Evolutionary conservation across 805 yeast species (phyloP).

Genomic region (Ogataea zsoltii): DNA sequence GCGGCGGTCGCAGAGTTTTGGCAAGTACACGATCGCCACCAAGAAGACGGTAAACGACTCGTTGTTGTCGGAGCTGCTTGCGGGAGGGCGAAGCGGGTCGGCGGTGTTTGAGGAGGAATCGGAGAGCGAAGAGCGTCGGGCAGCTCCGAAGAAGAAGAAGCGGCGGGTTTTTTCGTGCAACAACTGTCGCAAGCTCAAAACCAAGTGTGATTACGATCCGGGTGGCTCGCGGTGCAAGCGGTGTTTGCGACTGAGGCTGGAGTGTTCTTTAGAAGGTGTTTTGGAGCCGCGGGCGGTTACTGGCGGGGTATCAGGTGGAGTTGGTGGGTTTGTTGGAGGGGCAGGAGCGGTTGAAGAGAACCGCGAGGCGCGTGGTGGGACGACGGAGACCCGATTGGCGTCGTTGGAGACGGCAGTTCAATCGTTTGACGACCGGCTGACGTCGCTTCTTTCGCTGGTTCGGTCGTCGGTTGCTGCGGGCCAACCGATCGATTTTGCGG

Average conservation of each 20-base stretch:
- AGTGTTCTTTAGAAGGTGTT: slow-evolving; percentile 47
- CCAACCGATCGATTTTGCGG: slow-evolving; percentile 14
- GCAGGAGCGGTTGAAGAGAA: neutral
- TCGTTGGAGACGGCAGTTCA: slow-evolving; percentile 19
- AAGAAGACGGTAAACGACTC: slow-evolving; percentile 24
- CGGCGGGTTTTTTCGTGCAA: slow-evolving; percentile 43
- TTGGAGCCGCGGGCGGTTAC: too few species aligned
- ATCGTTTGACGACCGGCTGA: slow-evolving; percentile 19
- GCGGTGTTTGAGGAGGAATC: slow-evolving; percentile 12
- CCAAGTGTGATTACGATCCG: slow-evolving; percentile 55
- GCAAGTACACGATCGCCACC: slow-evolving; percentile 20
- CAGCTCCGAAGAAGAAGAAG: slow-evolving; percentile 18
- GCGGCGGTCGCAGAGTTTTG: slow-evolving; percentile 18
- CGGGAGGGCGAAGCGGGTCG: slow-evolving; percentile 2
- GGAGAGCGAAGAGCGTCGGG: slow-evolving; percentile 8
- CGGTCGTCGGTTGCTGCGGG: slow-evolving; percentile 17
- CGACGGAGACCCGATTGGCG: slow-evolving; percentile 10
- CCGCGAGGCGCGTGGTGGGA: neutral
- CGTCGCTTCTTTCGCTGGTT: slow-evolving; percentile 17
- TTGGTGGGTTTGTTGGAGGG: neutral
- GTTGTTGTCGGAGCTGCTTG: slow-evolving; percentile 22
- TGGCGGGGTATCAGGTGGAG: neutral
- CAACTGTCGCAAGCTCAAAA: slow-evolving; percentile 55
- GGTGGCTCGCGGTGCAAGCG: slow-evolving; percentile 49
- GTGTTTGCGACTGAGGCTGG: slow-evolving; percentile 47